phyloP scores from a whole-genome alignment of 2,329 filamentous ascomycete genomes.

The Xylaria multiplex region DNA sequence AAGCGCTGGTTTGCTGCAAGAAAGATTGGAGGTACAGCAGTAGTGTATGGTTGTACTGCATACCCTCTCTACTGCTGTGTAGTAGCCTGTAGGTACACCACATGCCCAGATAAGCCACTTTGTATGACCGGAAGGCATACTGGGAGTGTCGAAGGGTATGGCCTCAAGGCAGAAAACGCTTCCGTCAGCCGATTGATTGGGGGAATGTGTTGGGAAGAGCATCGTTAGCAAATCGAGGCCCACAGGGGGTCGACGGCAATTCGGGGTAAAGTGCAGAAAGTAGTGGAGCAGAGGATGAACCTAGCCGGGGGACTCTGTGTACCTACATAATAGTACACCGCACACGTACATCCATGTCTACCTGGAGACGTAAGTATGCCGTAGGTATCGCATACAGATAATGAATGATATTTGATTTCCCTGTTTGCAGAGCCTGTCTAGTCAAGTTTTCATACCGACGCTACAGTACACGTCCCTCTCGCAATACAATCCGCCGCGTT shows the following conservation, averaged over 20 bases:
- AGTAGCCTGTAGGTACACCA: not conserved
- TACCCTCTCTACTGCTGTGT: too few species aligned
- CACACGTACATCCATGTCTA: too few species aligned
- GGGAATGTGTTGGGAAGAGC: not conserved
- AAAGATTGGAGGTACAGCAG: conserved; percentile 3
- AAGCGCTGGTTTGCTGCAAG: conserved; percentile 17
- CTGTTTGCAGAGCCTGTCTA: not conserved
- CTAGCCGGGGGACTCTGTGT: not conserved
- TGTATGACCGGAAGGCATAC: too few species aligned
- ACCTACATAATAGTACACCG: too few species aligned
- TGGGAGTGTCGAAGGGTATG: not conserved
- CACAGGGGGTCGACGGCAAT: conserved; percentile 22
- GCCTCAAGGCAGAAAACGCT: conserved; percentile 29
- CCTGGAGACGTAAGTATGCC: conserved; percentile 7
- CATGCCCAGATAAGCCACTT: too few species aligned
- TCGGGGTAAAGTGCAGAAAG: conserved; percentile 22
- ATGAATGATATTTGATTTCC: not conserved
- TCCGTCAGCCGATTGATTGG: conserved; percentile 26
- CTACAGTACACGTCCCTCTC: not conserved
- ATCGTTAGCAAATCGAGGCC: conserved; percentile 1
- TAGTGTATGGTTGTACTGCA: not conserved
- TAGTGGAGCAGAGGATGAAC: not conserved
- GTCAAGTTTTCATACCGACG: not conserved
- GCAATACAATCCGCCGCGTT: not conserved
- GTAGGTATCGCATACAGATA: not conserved